phyloP scores from a whole-genome alignment of 2,329 filamentous ascomycete species.

The Diaporthe citri region DNA sequence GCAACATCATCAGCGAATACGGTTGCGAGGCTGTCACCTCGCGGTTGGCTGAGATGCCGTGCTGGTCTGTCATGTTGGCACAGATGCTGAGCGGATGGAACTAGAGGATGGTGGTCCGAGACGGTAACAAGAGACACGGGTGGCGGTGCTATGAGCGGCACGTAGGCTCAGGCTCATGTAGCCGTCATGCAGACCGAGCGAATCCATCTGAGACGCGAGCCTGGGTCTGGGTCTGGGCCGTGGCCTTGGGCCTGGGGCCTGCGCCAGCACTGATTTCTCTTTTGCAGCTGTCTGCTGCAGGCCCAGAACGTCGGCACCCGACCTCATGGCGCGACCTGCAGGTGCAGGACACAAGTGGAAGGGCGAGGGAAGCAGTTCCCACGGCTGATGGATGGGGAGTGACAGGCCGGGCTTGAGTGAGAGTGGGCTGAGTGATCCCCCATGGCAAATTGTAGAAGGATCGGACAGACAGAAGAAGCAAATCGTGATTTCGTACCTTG shows the following conservation, averaged over 20 bases:
- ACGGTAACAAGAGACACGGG: background rate
- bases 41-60: slow-evolving; percentile 1
- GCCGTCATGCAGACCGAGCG: slow-evolving; percentile 19
- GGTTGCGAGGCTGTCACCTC: slow-evolving; percentile 14
- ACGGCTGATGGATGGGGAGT: background rate
- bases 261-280: background rate
- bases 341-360: slow-evolving; percentile 10
- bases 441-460: background rate
- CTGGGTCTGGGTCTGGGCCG: background rate
- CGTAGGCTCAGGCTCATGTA: background rate
- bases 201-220: slow-evolving; percentile 22
- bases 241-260: background rate
- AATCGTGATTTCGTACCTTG: slow-evolving; percentile 9
- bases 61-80: background rate
- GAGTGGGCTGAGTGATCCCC: background rate
- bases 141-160: slow-evolving; percentile 1
- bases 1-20: background rate
- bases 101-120: background rate
- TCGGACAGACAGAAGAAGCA: slow-evolving; percentile 12
- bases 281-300: slow-evolving; percentile 25
- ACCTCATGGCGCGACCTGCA: slow-evolving; percentile 23
- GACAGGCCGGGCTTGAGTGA: background rate
- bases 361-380: background rate
- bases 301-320: slow-evolving; percentile 15
- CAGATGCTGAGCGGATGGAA: background rate